Evolutionary conservation across 2,329 filamentous ascomycete genomes (phyloP).

Genomic region (Colletotrichum euphorbiae): DNA sequence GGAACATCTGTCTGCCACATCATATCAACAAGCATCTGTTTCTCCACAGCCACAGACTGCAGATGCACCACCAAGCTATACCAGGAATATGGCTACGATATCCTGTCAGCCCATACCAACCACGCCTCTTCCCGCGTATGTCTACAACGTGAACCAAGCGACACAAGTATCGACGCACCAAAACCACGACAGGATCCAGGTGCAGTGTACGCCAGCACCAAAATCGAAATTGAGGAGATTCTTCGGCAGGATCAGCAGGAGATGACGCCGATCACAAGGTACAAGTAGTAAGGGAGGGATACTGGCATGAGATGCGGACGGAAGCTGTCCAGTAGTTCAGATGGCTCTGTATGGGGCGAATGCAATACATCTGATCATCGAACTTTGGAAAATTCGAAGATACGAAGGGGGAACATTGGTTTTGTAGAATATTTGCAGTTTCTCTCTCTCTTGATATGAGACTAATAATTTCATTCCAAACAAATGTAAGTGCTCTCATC

Average conservation of each 20-base stretch:
- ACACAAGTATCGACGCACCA: neutral
- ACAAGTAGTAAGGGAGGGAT: neutral
- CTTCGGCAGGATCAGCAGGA: neutral
- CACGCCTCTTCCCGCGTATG: neutral
- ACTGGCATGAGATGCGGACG: neutral
- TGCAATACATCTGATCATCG: conserved; percentile 16
- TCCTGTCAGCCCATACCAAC: neutral
- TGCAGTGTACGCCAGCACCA: neutral
- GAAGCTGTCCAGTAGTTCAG: neutral
- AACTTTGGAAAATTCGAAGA: conserved; percentile 30
- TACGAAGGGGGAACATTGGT: conserved; percentile 26
- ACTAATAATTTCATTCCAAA: conserved; percentile 24
- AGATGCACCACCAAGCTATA: conserved; percentile 6
- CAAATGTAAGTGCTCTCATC: neutral
- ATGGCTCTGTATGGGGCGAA: neutral
- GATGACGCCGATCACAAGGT: neutral
- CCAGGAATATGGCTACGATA: neutral
- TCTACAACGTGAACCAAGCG: neutral
- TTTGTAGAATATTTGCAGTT: conserved; percentile 35
- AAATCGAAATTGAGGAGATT: conserved; percentile 1
- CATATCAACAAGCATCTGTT: accelerated
- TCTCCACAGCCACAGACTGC: neutral
- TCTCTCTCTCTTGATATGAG: conserved; percentile 14
- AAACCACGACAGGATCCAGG: neutral
- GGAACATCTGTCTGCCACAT: neutral